phyloP scores from a whole-genome alignment of 2,329 filamentous ascomycete genomes.

The Verticillium dahliae region DNA sequence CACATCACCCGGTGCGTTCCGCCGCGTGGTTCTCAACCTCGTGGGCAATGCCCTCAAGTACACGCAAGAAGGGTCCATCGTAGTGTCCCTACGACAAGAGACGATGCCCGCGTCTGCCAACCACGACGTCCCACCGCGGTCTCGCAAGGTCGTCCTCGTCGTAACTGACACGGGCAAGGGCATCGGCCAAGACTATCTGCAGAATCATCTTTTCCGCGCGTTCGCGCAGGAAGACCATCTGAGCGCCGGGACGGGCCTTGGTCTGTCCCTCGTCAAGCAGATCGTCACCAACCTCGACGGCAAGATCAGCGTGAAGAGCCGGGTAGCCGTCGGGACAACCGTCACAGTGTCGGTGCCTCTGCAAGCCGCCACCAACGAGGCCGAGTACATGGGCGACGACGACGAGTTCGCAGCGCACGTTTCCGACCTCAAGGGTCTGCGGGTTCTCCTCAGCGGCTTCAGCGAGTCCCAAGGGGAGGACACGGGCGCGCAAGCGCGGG shows the following conservation, averaged over 20 bases:
- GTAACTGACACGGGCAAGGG: conserved; percentile 57
- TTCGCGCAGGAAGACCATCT: conserved; percentile 56
- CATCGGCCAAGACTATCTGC: conserved; percentile 53
- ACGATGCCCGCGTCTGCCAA: conserved; percentile 3
- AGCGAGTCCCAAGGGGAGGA: conserved; percentile 16
- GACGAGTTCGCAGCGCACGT: conserved; percentile 7
- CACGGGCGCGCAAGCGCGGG: conserved; percentile 8
- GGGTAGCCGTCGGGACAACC: conserved; percentile 44
- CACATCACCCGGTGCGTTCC: conserved; percentile 42
- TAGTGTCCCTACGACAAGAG: conserved; percentile 22
- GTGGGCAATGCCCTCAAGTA: conserved; percentile 50
- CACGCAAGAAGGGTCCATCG: conserved; percentile 36
- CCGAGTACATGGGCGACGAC: background rate
- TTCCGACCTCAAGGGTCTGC: background rate
- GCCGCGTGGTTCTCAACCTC: conserved; percentile 48
- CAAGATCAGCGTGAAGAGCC: conserved; percentile 46
- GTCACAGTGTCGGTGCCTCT: conserved; percentile 40
- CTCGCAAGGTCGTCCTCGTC: conserved; percentile 25
- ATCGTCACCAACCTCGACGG: conserved; percentile 52
- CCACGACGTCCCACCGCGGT: conserved; percentile 12
- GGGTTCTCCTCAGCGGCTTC: conserved; percentile 4
- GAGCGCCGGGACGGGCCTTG: conserved; percentile 51
- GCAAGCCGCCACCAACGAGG: conserved; percentile 2
- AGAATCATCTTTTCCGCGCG: conserved; percentile 50
- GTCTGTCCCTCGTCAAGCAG: conserved; percentile 51